A percentile compares a stretch with the other conserved stretches of the same genome.
Conservation (phyloP, 2,329 filamentous ascomycete genomes). For the Fusarium nematophilum region DNA sequence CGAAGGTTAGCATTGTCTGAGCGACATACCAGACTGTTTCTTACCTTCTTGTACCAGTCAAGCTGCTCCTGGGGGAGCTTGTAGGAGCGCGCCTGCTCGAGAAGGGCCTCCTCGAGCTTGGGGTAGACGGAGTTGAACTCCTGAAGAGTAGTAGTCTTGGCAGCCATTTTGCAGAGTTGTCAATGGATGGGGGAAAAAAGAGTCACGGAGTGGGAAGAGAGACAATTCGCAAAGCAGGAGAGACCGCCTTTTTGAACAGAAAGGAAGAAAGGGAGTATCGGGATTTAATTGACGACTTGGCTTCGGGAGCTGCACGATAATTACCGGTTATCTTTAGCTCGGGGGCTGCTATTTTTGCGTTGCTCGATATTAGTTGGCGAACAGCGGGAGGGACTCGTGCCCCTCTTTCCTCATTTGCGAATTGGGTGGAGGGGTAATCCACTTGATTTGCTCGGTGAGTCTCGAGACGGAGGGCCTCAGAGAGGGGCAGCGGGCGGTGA, state of each 20-base stretch:
- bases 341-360: constrained; percentile 4
- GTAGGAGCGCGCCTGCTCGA: constrained; percentile 82
- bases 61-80: constrained; percentile 84
- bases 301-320: constrained; percentile 38
- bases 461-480: constrained; percentile 27
- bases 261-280: constrained; percentile 10
- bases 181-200: background rate
- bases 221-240: background rate
- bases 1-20: too few species aligned
- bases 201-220: background rate
- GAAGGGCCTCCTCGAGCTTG: constrained; percentile 83
- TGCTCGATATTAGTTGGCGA: background rate
- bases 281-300: constrained; percentile 20
- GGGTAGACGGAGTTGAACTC: constrained; percentile 94
- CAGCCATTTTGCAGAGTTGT: constrained; percentile 30
- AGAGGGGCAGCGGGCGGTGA: constrained; percentile 33
- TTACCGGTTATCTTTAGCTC: constrained; percentile 26
- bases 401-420: constrained; percentile 42
- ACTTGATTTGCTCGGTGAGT: constrained; percentile 41
- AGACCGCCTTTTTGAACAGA: constrained; percentile 26
- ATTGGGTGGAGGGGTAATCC: constrained; percentile 11
- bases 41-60: constrained; percentile 87
- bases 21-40: too few species aligned
- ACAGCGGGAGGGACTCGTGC: constrained; percentile 21
- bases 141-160: constrained; percentile 77